These are phyloP conservation scores for Alternaria panax DNA, from an alignment of 2,329 filamentous ascomycete species.

Conservation along the genomic window DNA sequence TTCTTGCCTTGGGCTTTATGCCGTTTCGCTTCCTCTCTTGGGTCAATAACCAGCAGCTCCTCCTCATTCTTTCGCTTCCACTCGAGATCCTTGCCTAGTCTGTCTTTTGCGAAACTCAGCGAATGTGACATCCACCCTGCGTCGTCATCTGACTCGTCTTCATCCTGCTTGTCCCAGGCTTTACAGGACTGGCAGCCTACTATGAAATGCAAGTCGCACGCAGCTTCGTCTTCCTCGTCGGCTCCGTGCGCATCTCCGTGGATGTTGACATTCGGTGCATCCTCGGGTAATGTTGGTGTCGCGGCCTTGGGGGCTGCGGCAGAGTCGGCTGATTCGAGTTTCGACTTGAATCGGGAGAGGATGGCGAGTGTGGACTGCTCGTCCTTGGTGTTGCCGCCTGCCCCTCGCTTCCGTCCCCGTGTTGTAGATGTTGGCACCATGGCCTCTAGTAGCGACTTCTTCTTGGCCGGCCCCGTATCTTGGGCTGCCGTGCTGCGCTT, in stretches of 20 bases:
- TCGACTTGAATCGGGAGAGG: slow-evolving; percentile 80
- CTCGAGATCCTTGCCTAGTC: slow-evolving; percentile 85
- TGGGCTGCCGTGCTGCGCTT: slow-evolving; percentile 62
- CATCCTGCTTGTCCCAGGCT: slow-evolving; percentile 78
- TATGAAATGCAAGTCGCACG: slow-evolving; percentile 95
- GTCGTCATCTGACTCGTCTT: slow-evolving; percentile 64
- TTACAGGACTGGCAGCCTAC: slow-evolving; percentile 92
- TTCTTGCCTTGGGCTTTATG: slow-evolving; percentile 66
- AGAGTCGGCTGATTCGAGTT: slow-evolving; percentile 62
- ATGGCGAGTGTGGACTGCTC: slow-evolving; percentile 67
- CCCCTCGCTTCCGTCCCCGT: slow-evolving; percentile 73
- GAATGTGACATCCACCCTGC: slow-evolving; percentile 86
- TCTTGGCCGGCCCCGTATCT: slow-evolving; percentile 51
- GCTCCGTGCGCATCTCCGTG: slow-evolving; percentile 8
- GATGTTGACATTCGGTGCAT: slow-evolving; percentile 21
- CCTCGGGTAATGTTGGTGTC: slow-evolving; percentile 25
- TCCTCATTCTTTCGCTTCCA: slow-evolving; percentile 93
- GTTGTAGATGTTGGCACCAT: slow-evolving; percentile 78
- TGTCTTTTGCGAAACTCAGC: slow-evolving; percentile 86
- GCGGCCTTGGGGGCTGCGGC: slow-evolving; percentile 50
- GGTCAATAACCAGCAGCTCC: slow-evolving; percentile 91
- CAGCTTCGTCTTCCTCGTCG: slow-evolving; percentile 54
- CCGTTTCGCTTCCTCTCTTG: slow-evolving; percentile 79
- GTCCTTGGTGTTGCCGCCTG: slow-evolving; percentile 61
- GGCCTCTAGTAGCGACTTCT: slow-evolving; percentile 71